phyloP scores from a whole-genome alignment of 805 yeast genomes.

The Ogataea parapolymorpha region DNA sequence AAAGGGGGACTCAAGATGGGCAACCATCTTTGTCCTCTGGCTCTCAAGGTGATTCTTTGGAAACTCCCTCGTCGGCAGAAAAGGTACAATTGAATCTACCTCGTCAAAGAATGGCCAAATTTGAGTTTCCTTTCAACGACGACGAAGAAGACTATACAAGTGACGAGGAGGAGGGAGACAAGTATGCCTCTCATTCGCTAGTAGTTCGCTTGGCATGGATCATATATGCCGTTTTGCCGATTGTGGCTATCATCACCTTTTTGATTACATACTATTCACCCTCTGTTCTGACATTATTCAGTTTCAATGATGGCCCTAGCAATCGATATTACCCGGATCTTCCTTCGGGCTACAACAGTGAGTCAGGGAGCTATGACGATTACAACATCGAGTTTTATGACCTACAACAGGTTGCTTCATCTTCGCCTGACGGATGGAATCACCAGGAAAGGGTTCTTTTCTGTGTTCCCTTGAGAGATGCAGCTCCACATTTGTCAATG shows the following conservation, averaged over 20 bases:
- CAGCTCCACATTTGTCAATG: slow-evolving; percentile 85
- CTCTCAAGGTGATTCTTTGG: slow-evolving; percentile 2
- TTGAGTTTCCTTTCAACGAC: slow-evolving; percentile 8
- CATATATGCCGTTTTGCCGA: slow-evolving; percentile 22
- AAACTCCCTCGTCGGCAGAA: slow-evolving; percentile 15
- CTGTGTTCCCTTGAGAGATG: slow-evolving; percentile 90
- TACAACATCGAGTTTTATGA: slow-evolving; percentile 67
- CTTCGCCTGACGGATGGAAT: slow-evolving; percentile 71
- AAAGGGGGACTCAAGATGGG: slow-evolving; percentile 1
- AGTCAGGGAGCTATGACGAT: slow-evolving; percentile 26
- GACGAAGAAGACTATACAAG: slow-evolving; percentile 10
- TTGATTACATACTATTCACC: slow-evolving; percentile 13
- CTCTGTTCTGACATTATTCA: slow-evolving; percentile 4
- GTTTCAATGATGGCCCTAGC: slow-evolving; percentile 3
- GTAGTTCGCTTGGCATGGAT: slow-evolving; percentile 19
- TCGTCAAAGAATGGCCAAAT: slow-evolving; percentile 14
- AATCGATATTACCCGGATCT: slow-evolving; percentile 34
- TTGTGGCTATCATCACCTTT: slow-evolving; percentile 13
- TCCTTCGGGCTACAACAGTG: slow-evolving; percentile 30
- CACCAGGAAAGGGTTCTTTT: slow-evolving; percentile 73
- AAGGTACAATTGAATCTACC: slow-evolving; percentile 2
- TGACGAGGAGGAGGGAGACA: slow-evolving; percentile 13
- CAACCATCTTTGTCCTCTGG: not conserved
- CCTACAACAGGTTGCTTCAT: slow-evolving; percentile 59
- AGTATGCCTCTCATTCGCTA: slow-evolving; percentile 10